These are phyloP conservation scores for Seminavis robusta DNA, from an alignment of 108 stramenopile genomes.

Conservation along the genomic window DNA sequence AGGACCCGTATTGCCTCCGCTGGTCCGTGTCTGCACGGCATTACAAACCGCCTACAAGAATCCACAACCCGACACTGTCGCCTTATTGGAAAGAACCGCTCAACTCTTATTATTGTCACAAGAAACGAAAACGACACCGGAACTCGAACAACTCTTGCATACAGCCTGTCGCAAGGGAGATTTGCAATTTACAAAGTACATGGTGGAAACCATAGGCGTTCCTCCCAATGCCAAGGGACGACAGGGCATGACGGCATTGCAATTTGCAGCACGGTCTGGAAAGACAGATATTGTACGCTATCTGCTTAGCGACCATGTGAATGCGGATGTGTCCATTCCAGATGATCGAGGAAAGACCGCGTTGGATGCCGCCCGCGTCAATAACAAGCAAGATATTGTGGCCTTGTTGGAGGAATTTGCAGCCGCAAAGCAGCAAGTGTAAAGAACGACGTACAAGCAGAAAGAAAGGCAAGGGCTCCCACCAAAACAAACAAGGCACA, in stretches of 20 bases:
- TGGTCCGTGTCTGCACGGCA: not conserved
- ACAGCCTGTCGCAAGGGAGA: slow-evolving; percentile 43
- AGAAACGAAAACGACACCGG: too few species aligned
- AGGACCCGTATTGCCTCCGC: too few species aligned
- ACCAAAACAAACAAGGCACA: too few species aligned
- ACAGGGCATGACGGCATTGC: slow-evolving; percentile 74
- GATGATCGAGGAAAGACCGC: slow-evolving; percentile 64
- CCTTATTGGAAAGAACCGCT: too few species aligned
- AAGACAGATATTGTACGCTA: slow-evolving; percentile 39
- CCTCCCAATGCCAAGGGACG: slow-evolving; percentile 39
- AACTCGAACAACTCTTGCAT: too few species aligned
- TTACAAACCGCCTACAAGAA: not conserved
- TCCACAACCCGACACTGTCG: too few species aligned
- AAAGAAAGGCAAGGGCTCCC: too few species aligned
- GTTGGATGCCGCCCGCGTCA: slow-evolving; percentile 60
- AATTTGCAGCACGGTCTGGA: slow-evolving; percentile 71
- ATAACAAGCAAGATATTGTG: slow-evolving; percentile 49
- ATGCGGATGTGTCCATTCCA: slow-evolving; percentile 19
- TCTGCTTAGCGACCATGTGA: slow-evolving; percentile 18
- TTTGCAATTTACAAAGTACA: slow-evolving; percentile 30
- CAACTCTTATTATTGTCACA: too few species aligned
- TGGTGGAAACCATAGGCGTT: slow-evolving; percentile 25
- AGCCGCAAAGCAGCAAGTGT: too few species aligned
- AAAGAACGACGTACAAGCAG: too few species aligned
- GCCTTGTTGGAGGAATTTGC: too few species aligned